A percentile compares a stretch with the other conserved stretches of the same genome.
Conservation (phyloP, 768 basidiomycete species). For the Artomyces pyxidatus region DNA sequence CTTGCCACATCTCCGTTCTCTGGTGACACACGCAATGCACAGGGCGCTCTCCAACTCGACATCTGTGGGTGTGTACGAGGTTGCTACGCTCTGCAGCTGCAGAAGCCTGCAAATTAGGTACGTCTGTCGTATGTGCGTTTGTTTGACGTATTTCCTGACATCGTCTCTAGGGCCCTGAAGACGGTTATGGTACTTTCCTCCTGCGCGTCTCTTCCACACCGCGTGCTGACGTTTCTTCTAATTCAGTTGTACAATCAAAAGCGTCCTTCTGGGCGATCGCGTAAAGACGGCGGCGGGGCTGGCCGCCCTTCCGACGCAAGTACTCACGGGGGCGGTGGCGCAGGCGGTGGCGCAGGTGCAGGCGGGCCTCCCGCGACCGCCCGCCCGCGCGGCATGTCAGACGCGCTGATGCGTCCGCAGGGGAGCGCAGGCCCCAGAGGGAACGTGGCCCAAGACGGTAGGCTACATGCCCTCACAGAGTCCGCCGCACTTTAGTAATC, state of each 20-base stretch:
- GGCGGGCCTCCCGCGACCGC: slow-evolving; percentile 29
- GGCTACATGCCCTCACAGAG: slow-evolving; percentile 3
- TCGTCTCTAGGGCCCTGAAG: slow-evolving; percentile 52
- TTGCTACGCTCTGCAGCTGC: slow-evolving; percentile 85
- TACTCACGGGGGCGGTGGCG: slow-evolving; percentile 22
- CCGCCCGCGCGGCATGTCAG: slow-evolving; percentile 67
- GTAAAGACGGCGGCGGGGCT: slow-evolving; percentile 30
- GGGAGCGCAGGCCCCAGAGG: slow-evolving; percentile 8
- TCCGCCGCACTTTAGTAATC: not conserved
- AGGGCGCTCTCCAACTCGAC: slow-evolving; percentile 74
- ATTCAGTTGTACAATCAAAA: slow-evolving; percentile 77
- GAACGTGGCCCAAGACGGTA: slow-evolving; percentile 14
- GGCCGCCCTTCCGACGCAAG: slow-evolving; percentile 12
- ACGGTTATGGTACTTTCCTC: slow-evolving; percentile 64
- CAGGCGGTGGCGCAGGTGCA: slow-evolving; percentile 32
- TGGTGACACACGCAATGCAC: slow-evolving; percentile 96
- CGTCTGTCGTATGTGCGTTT: slow-evolving; percentile 21
- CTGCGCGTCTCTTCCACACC: slow-evolving; percentile 7
- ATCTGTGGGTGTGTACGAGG: slow-evolving; percentile 90
- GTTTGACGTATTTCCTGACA: slow-evolving; percentile 9
- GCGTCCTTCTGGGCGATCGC: slow-evolving; percentile 50
- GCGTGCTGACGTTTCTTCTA: slow-evolving; percentile 15
- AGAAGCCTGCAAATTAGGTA: slow-evolving; percentile 85
- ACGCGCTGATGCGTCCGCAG: slow-evolving; percentile 36
- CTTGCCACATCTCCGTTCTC: slow-evolving; percentile 60